These are phyloP conservation scores for Trypanosoma melophagium DNA, from an alignment of 208 protist species.

Conservation along the genomic window DNA sequence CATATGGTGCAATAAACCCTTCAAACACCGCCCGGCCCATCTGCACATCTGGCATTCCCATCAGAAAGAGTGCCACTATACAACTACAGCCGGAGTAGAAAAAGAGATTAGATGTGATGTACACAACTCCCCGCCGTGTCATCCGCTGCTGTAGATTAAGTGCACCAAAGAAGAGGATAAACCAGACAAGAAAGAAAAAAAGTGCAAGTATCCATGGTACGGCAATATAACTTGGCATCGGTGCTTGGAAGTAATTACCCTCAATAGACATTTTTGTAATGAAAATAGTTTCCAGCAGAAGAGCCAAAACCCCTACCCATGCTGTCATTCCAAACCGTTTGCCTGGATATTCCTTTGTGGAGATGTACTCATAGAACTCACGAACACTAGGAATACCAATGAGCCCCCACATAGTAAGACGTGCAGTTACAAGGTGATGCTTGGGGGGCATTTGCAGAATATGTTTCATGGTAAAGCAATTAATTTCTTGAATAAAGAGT, in stretches of 20 bases:
- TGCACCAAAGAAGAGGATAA: slow-evolving; percentile 74
- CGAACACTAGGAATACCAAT: slow-evolving; percentile 84
- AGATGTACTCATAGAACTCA: slow-evolving; percentile 94
- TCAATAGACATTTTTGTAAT: slow-evolving; percentile 74
- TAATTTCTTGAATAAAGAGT: slow-evolving; percentile 93
- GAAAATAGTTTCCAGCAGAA: slow-evolving; percentile 74
- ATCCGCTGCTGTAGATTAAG: slow-evolving; percentile 44
- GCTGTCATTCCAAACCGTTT: slow-evolving; percentile 88
- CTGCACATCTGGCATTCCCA: slow-evolving; percentile 83
- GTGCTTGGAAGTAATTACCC: slow-evolving; percentile 75
- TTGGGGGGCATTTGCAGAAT: slow-evolving; percentile 90
- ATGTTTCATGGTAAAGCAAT: slow-evolving; percentile 96
- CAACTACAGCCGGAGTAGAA: slow-evolving; percentile 55
- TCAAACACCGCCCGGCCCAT: slow-evolving; percentile 64
- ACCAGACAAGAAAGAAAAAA: slow-evolving; percentile 57
- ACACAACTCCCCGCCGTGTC: slow-evolving; percentile 25
- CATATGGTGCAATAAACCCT: slow-evolving; percentile 54
- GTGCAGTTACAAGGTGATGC: slow-evolving; percentile 85
- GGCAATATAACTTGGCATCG: slow-evolving; percentile 66
- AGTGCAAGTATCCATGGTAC: slow-evolving; percentile 71
- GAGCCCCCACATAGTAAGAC: slow-evolving; percentile 87
- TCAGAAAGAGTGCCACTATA: slow-evolving; percentile 65
- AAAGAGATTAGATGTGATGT: slow-evolving; percentile 32
- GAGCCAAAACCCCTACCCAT: slow-evolving; percentile 81
- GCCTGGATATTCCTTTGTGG: slow-evolving; percentile 44